These are phyloP conservation scores for Neolentinus lepideus DNA, from an alignment of 1,284 basidiomycete genomes.

Conservation along the genomic window DNA sequence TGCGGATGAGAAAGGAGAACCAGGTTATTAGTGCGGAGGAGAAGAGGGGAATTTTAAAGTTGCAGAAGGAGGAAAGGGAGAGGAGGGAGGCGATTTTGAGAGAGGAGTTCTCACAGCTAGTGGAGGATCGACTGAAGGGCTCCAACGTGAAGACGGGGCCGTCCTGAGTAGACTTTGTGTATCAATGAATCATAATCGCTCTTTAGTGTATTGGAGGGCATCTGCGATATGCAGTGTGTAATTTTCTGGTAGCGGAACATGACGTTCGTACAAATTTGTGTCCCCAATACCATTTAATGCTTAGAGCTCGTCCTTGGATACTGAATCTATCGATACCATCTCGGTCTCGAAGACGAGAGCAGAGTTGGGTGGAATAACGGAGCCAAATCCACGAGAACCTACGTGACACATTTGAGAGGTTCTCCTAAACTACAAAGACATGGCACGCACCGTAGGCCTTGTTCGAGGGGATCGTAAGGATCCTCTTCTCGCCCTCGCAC, in stretches of 20 bases:
- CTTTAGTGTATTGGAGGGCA: no score
- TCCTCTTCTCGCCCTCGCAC: constrained; percentile 89
- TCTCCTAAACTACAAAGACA: not conserved
- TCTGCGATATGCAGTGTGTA: no score
- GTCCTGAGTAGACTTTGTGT: not conserved
- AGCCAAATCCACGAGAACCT: constrained; percentile 75
- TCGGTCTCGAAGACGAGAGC: constrained; percentile 89
- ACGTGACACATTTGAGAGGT: constrained; percentile 2
- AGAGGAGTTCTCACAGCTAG: constrained; percentile 76
- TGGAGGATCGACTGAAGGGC: constrained; percentile 62
- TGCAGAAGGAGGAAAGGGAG: constrained; percentile 90
- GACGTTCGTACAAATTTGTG: not conserved
- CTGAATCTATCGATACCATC: constrained; percentile 43
- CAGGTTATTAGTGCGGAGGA: constrained; percentile 98
- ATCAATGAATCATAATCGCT: not conserved
- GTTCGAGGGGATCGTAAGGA: constrained; percentile 75
- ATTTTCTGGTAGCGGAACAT: no score
- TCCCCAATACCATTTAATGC: no score
- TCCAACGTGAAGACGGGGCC: constrained; percentile 8
- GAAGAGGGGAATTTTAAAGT: constrained; percentile 87
- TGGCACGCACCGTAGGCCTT: constrained; percentile 72
- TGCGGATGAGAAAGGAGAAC: constrained; percentile 97
- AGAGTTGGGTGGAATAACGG: constrained; percentile 76
- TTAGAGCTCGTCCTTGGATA: not conserved
- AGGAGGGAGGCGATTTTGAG: constrained; percentile 77